Percentiles rank a stretch among this genome's conserved stretches.
Evolutionary conservation across 2,329 filamentous ascomycete species (phyloP).

Genomic region (Ophiognomonia clavigignenti-juglandacearum): DNA sequence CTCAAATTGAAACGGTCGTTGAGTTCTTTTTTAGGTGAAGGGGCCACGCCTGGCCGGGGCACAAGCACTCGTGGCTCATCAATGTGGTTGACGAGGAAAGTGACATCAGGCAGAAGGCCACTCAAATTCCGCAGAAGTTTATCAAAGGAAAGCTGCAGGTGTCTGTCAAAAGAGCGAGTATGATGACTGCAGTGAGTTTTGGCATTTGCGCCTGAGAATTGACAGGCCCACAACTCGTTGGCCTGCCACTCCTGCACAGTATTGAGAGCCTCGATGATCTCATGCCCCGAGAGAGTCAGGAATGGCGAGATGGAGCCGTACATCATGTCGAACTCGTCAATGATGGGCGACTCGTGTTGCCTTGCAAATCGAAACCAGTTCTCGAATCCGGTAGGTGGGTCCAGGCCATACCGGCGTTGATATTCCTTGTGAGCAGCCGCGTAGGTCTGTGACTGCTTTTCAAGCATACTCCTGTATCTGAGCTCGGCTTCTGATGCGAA

Average conservation of each 20-base stretch:
- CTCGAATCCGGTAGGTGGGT: conserved; percentile 42
- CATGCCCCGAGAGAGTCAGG: conserved; percentile 30
- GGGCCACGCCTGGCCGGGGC: not conserved
- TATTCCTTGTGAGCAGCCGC: conserved; percentile 36
- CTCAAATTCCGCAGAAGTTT: conserved; percentile 21
- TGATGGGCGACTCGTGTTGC: conserved; percentile 35
- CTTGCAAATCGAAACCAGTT: conserved; percentile 40
- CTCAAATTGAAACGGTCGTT: not conserved
- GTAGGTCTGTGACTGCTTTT: conserved; percentile 33
- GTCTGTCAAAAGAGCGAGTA: conserved; percentile 4
- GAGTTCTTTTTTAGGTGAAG: too few species aligned
- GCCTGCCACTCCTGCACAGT: not conserved
- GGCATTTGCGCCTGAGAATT: conserved; percentile 20
- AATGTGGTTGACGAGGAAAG: conserved; percentile 42
- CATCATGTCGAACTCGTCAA: conserved; percentile 46
- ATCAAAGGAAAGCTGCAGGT: conserved; percentile 1
- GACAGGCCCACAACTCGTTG: conserved; percentile 9
- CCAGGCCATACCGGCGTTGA: conserved; percentile 33
- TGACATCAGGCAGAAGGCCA: conserved; percentile 29
- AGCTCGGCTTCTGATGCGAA: conserved; percentile 25
- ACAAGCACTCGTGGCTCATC: conserved; percentile 41
- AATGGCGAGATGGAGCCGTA: conserved; percentile 35
- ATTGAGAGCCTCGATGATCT: conserved; percentile 26
- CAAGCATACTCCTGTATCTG: conserved; percentile 27
- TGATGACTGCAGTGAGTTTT: conserved; percentile 17